These are phyloP conservation scores for Rhododendron kiyosumense DNA, from an alignment of 148 eudicot species.

Conservation along the genomic window DNA sequence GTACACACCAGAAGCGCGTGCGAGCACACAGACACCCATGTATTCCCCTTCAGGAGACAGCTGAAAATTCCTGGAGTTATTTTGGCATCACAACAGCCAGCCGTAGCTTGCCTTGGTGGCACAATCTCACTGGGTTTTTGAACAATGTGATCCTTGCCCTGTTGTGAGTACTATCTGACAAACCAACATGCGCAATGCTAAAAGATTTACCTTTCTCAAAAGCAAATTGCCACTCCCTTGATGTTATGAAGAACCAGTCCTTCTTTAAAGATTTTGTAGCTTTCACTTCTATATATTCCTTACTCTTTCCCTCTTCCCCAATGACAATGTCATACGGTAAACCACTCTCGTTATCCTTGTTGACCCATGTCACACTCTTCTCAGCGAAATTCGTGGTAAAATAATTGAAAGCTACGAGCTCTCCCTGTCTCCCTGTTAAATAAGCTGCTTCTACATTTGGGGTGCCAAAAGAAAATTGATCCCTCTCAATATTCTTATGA, in stretches of 20 bases:
- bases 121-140: slow-evolving; percentile 62
- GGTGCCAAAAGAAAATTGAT: slow-evolving; percentile 22
- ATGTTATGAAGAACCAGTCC: slow-evolving; percentile 67
- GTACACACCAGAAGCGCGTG: background rate
- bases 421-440: slow-evolving; percentile 68
- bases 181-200: slow-evolving; percentile 69
- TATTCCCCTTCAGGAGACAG: background rate
- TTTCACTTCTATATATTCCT: slow-evolving; percentile 81
- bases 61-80: slow-evolving; percentile 10
- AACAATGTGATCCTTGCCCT: slow-evolving; percentile 47
- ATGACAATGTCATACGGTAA: slow-evolving; percentile 71
- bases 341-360: slow-evolving; percentile 67
- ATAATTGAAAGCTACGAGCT: slow-evolving; percentile 64
- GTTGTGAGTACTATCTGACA: slow-evolving; percentile 25
- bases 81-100: slow-evolving; percentile 53
- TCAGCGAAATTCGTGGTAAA: slow-evolving; percentile 38
- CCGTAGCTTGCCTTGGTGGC: slow-evolving; percentile 64
- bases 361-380: slow-evolving; percentile 63
- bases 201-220: slow-evolving; percentile 62
- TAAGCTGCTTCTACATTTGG: slow-evolving; percentile 41
- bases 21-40: background rate
- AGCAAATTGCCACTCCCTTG: slow-evolving; percentile 92
- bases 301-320: slow-evolving; percentile 33
- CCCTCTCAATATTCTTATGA: slow-evolving; percentile 27
- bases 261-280: slow-evolving; percentile 60